A percentile compares a stretch with the other conserved stretches of the same genome.
Evolutionary conservation across 805 yeast genomes (phyloP).

Genomic region (Scheffersomyces lignosus): DNA sequence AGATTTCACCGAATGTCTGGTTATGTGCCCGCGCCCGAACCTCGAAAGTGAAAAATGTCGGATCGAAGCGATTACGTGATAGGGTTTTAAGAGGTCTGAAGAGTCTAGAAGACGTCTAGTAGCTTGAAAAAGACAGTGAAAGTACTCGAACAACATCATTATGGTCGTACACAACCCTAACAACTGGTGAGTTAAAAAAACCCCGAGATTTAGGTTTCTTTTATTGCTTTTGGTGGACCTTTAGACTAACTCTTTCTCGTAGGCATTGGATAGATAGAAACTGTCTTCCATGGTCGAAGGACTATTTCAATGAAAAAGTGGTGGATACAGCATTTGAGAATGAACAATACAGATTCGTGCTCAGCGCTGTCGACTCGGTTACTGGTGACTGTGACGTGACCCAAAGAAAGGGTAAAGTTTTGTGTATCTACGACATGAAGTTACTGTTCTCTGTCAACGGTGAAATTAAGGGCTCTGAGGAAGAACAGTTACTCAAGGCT

Average conservation of each 20-base stretch:
- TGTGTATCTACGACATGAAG: slow-evolving; percentile 69
- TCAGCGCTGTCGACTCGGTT: slow-evolving; percentile 43
- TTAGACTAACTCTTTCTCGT: neutral
- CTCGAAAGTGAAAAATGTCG: too few species aligned
- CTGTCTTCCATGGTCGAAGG: slow-evolving; percentile 63
- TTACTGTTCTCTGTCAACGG: slow-evolving; percentile 40
- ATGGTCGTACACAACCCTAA: slow-evolving; percentile 75
- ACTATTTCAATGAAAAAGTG: slow-evolving; percentile 46
- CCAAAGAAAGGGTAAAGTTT: slow-evolving; percentile 79
- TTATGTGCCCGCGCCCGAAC: too few species aligned
- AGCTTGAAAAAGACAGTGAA: too few species aligned
- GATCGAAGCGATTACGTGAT: too few species aligned
- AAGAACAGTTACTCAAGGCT: slow-evolving; percentile 40
- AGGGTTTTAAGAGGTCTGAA: too few species aligned
- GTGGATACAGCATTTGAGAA: slow-evolving; percentile 24
- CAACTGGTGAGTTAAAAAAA: slow-evolving; percentile 50
- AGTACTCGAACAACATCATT: too few species aligned
- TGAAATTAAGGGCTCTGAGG: slow-evolving; percentile 37
- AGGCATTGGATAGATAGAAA: slow-evolving; percentile 75
- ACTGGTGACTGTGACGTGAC: slow-evolving; percentile 81
- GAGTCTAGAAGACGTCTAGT: too few species aligned
- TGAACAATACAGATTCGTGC: slow-evolving; percentile 13
- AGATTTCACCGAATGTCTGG: too few species aligned
- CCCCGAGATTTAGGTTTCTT: too few species aligned
- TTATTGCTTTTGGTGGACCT: too few species aligned